A percentile compares a stretch with the other conserved stretches of the same genome.
Conservation (phyloP, 352 stramenopile species). For the Phytophthora pinifolia region DNA sequence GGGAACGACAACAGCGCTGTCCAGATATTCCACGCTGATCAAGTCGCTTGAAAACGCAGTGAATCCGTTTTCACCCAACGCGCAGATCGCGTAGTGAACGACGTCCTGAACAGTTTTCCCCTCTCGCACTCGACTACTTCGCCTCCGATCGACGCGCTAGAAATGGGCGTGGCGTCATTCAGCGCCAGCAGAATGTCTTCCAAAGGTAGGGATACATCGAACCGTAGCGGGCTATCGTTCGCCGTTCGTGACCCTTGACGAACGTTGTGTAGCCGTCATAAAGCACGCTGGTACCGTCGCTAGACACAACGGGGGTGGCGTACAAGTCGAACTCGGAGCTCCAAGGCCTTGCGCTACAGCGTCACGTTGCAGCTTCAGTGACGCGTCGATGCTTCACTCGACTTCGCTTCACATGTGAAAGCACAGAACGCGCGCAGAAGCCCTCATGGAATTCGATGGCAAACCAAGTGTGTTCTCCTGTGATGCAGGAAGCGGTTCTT, state of each 20-base stretch:
- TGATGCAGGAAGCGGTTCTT: too few species aligned
- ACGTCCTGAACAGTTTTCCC: conserved; percentile 27
- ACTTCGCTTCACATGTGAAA: too few species aligned
- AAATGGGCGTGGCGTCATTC: conserved; percentile 16
- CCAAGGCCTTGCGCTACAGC: conserved; percentile 27
- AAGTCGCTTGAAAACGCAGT: conserved; percentile 29
- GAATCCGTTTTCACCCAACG: conserved; percentile 18
- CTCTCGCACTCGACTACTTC: conserved; percentile 23
- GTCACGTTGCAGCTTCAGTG: conserved; percentile 39
- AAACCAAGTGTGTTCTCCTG: too few species aligned
- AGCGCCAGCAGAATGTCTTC: conserved; percentile 20
- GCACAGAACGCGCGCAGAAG: background rate
- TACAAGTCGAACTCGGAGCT: conserved; percentile 31
- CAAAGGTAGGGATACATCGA: conserved; percentile 26
- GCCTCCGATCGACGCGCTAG: conserved; percentile 8
- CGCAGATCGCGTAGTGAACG: conserved; percentile 33
- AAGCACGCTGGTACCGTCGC: conserved; percentile 12
- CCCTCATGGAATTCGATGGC: background rate
- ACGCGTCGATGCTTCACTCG: background rate
- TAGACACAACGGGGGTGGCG: conserved; percentile 25
- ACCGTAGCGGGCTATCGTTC: conserved; percentile 13
- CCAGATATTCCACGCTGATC: conserved; percentile 29
- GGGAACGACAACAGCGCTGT: conserved; percentile 7
- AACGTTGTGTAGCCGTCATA: conserved; percentile 36
- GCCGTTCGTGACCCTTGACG: conserved; percentile 14